phyloP scores from a whole-genome alignment of 2,329 filamentous ascomycete genomes.

The Venturia pyrina region DNA sequence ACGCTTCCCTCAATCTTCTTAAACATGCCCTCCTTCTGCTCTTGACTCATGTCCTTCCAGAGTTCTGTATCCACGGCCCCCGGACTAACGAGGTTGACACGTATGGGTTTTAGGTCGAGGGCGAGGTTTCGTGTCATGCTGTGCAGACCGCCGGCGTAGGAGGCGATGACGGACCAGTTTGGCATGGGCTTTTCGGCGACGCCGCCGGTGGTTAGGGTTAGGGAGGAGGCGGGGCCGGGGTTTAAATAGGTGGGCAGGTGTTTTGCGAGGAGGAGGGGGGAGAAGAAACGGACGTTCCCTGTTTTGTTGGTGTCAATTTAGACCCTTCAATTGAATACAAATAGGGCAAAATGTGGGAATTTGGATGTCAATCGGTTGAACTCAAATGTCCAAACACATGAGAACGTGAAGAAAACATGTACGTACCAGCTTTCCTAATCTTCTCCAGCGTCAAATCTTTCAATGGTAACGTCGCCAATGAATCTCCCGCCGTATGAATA shows the following conservation, averaged over 20 bases:
- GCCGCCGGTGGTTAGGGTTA: slow-evolving; percentile 46
- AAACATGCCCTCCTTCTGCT: slow-evolving; percentile 20
- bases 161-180: slow-evolving; percentile 41
- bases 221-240: slow-evolving; percentile 23
- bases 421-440: slow-evolving; percentile 19
- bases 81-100: slow-evolving; percentile 53
- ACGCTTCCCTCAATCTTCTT: slow-evolving; percentile 17
- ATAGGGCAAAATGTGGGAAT: no score
- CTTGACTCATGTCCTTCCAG: slow-evolving; percentile 21
- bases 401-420: neutral
- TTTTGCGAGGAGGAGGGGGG: slow-evolving; percentile 44
- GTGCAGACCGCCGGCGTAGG: slow-evolving; percentile 41
- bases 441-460: slow-evolving; percentile 28
- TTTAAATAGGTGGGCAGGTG: slow-evolving; percentile 31
- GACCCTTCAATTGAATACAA: no score
- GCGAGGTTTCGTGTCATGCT: slow-evolving; percentile 48
- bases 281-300: slow-evolving; percentile 39
- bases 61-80: slow-evolving; percentile 40
- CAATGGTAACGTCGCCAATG: slow-evolving; percentile 31
- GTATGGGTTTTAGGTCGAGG: slow-evolving; percentile 51
- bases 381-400: no score
- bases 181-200: slow-evolving; percentile 41
- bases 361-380: neutral
- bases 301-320: neutral
- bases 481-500: slow-evolving; percentile 46